A percentile compares a stretch with the other conserved stretches of the same genome.
Conservation (phyloP, 2,329 filamentous ascomycete species). For the Paraphaeosphaeria sporulosa region DNA sequence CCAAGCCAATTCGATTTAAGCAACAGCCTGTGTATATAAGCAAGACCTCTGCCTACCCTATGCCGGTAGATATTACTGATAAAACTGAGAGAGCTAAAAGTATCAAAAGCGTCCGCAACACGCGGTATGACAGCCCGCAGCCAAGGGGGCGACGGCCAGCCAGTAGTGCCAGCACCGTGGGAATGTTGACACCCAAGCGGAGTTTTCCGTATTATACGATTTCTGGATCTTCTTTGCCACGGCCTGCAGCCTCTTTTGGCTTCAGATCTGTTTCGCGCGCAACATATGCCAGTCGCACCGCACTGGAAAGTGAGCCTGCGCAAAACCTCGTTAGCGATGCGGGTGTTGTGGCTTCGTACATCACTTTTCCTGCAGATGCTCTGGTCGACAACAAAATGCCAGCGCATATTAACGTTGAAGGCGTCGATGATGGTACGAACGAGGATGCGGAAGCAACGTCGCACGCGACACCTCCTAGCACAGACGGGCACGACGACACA, state of each 20-base stretch:
- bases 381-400: not conserved
- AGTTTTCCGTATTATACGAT: not conserved
- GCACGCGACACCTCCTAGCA: not conserved
- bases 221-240: not conserved
- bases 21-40: not conserved
- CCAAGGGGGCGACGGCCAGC: not conserved
- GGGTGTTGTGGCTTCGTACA: not conserved
- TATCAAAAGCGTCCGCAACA: not conserved
- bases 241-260: not conserved
- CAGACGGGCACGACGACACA: not conserved
- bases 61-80: not conserved
- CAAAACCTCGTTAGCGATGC: not conserved
- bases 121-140: not conserved
- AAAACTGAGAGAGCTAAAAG: not conserved
- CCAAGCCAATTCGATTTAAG: not conserved
- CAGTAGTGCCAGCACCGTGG: not conserved
- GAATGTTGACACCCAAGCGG: not conserved
- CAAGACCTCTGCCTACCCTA: slow-evolving; percentile 4
- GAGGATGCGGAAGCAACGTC: not conserved
- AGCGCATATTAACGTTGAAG: not conserved
- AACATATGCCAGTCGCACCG: no score
- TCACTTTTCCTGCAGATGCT: not conserved
- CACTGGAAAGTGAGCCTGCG: no score
- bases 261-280: not conserved
- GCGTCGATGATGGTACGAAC: not conserved